phyloP scores from a whole-genome alignment of 1,284 basidiomycete genomes.

The Ustilago nuda region DNA sequence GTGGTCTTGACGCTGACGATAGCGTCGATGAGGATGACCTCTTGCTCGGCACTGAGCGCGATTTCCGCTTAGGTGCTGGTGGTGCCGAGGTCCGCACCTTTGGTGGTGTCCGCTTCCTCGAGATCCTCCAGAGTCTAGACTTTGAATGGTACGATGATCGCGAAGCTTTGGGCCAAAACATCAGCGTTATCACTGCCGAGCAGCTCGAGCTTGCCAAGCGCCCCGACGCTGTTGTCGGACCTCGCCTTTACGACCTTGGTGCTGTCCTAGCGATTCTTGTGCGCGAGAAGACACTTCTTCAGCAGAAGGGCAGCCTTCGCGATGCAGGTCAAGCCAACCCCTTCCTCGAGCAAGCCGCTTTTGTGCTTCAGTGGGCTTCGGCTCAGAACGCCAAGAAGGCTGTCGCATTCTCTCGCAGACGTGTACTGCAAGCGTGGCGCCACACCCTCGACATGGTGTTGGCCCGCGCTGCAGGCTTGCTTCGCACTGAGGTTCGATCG shows the following conservation, averaged over 20 bases:
- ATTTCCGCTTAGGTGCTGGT: conserved; percentile 44
- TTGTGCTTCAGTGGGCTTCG: conserved; percentile 59
- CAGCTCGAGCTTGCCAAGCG: conserved; percentile 82
- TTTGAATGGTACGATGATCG: conserved; percentile 85
- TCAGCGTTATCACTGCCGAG: conserved; percentile 73
- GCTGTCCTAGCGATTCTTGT: conserved; percentile 73
- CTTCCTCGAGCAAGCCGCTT: conserved; percentile 59
- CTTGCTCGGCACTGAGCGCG: conserved; percentile 38
- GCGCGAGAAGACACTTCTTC: conserved; percentile 46
- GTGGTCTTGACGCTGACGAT: conserved; percentile 27
- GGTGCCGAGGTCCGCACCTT: conserved; percentile 37
- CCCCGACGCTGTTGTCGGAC: conserved; percentile 79
- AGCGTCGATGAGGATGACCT: conserved; percentile 49
- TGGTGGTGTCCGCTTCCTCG: conserved; percentile 85
- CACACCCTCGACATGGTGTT: conserved; percentile 65
- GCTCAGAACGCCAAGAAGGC: conserved; percentile 64
- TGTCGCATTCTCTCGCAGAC: conserved; percentile 53
- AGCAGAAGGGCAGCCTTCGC: conserved; percentile 54
- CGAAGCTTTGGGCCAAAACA: conserved; percentile 72
- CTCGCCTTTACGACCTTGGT: conserved; percentile 78
- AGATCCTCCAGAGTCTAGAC: conserved; percentile 84
- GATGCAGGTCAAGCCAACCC: conserved; percentile 49
- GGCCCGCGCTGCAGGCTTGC: conserved; percentile 49
- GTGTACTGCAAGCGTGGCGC: conserved; percentile 62
- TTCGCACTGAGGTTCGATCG: conserved; percentile 59